phyloP scores from a whole-genome alignment of 257 asterid genomes.

The Fraxinus quadrangulata region DNA sequence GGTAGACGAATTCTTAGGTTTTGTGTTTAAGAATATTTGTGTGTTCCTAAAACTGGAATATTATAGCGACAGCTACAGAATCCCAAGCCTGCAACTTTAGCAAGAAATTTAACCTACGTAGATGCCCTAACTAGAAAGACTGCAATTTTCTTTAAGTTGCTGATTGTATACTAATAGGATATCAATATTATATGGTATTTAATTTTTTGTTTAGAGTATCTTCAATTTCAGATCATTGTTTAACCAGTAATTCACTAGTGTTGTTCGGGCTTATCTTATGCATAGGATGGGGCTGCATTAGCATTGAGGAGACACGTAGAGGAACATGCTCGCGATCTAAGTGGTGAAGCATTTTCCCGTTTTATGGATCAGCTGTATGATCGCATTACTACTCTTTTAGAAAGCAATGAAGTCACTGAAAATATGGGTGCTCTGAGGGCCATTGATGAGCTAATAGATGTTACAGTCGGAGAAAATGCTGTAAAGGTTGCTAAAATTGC shows the following conservation, averaged over 20 bases:
- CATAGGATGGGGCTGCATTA: constrained; percentile 83
- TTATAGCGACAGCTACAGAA: background rate
- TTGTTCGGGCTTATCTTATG: constrained; percentile 21
- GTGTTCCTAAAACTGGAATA: background rate
- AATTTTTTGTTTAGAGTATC: background rate
- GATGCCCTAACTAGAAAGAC: background rate
- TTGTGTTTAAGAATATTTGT: background rate
- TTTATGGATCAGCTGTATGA: constrained; percentile 92
- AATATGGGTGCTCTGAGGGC: constrained; percentile 97
- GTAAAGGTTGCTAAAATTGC: constrained; percentile 82
- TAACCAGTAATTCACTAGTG: background rate
- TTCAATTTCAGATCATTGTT: background rate
- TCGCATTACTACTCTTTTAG: constrained; percentile 71
- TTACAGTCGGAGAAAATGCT: constrained; percentile 85
- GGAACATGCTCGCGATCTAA: constrained; percentile 89
- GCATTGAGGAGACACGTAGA: constrained; percentile 76
- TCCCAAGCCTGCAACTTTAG: background rate
- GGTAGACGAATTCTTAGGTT: background rate
- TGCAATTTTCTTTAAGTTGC: background rate
- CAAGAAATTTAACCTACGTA: background rate
- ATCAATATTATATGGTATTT: too few species aligned
- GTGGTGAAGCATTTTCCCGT: constrained; percentile 80
- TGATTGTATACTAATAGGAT: background rate
- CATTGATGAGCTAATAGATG: constrained; percentile 93
- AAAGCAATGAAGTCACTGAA: constrained; percentile 83